phyloP scores from a whole-genome alignment of 352 stramenopile species.

The Phytophthora pini region DNA sequence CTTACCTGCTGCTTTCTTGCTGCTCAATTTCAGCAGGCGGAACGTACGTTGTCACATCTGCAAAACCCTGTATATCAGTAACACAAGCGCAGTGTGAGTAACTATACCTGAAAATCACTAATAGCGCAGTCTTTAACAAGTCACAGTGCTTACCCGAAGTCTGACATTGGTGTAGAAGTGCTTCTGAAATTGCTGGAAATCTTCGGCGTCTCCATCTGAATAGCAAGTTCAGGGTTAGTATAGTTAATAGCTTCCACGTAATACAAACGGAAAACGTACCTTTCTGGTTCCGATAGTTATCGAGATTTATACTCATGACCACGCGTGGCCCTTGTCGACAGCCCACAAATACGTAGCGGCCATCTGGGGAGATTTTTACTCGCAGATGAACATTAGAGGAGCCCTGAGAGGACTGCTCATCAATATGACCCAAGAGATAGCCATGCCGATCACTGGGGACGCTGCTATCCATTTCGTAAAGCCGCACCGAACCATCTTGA shows the following conservation, averaged over 20 bases:
- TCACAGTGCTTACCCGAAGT: slow-evolving; percentile 52
- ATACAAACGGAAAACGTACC: slow-evolving; percentile 38
- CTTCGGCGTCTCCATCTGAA: slow-evolving; percentile 78
- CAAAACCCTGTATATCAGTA: slow-evolving; percentile 64
- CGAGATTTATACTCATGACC: slow-evolving; percentile 84
- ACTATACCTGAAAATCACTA: not conserved
- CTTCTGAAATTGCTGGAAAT: slow-evolving; percentile 84
- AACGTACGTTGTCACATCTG: slow-evolving; percentile 65
- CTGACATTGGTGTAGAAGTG: slow-evolving; percentile 65
- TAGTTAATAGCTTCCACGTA: not conserved
- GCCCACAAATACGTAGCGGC: slow-evolving; percentile 84
- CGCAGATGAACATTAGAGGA: slow-evolving; percentile 59
- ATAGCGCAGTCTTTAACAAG: too few relatives aligned
- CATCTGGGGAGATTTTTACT: slow-evolving; percentile 82
- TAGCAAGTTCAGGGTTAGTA: slow-evolving; percentile 1
- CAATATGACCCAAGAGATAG: slow-evolving; percentile 82
- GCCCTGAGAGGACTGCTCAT: slow-evolving; percentile 72
- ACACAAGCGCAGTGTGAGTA: slow-evolving; percentile 8
- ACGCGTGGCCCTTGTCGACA: slow-evolving; percentile 69
- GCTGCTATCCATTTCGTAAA: slow-evolving; percentile 89
- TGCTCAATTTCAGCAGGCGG: slow-evolving; percentile 15
- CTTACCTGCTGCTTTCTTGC: slow-evolving; percentile 27
- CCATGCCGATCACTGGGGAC: slow-evolving; percentile 82
- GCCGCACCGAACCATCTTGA: slow-evolving; percentile 74
- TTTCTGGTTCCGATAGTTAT: slow-evolving; percentile 86